Conservation (phyloP, 495 filamentous ascomycete genomes). For the Sordaria brevicollis region DNA sequence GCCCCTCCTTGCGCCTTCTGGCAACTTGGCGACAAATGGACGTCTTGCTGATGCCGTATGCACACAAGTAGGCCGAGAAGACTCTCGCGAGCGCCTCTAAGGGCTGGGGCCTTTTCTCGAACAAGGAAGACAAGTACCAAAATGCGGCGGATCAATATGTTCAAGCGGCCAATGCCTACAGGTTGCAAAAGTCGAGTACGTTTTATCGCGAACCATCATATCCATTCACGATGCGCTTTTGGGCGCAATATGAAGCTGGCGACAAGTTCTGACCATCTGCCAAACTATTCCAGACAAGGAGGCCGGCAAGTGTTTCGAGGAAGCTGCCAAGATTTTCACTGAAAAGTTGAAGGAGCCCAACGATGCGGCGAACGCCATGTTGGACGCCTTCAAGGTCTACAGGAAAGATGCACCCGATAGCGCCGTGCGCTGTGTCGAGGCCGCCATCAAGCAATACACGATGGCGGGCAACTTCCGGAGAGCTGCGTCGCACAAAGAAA, state of each 20-base stretch:
- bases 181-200: constrained; percentile 59
- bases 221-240: not conserved
- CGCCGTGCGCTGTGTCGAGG: constrained; percentile 61
- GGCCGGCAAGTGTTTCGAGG: constrained; percentile 71
- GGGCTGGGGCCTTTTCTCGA: constrained; percentile 66
- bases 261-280: not conserved
- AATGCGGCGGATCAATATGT: constrained; percentile 71
- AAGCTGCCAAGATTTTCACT: constrained; percentile 63
- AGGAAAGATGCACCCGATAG: constrained; percentile 69
- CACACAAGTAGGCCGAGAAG: constrained; percentile 63
- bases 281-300: constrained; percentile 51
- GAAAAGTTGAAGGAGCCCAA: constrained; percentile 76
- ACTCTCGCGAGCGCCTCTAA: constrained; percentile 54
- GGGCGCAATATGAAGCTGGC: not conserved
- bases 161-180: constrained; percentile 74
- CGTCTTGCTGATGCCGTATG: constrained; percentile 15
- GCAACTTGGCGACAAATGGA: not conserved
- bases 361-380: constrained; percentile 70
- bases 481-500: constrained; percentile 79
- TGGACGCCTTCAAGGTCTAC: constrained; percentile 73
- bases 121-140: constrained; percentile 70
- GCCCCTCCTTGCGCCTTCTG: constrained; percentile 14
- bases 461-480: constrained; percentile 77
- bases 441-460: constrained; percentile 71
- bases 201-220: not conserved